phyloP scores from a whole-genome alignment of 805 yeast species.

The Barnettozyma californica region DNA sequence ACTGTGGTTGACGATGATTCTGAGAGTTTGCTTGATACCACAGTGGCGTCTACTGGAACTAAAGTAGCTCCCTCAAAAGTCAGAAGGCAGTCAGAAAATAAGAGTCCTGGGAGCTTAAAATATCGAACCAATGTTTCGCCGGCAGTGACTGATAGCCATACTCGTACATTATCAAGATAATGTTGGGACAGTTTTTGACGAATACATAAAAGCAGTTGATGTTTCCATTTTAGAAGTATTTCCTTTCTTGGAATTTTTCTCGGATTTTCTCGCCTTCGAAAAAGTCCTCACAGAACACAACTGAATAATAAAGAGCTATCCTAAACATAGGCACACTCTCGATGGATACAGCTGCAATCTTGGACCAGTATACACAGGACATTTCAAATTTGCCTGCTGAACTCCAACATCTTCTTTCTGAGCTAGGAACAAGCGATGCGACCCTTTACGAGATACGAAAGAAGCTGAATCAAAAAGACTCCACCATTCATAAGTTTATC shows the following conservation, averaged over 20 bases:
- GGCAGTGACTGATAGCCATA: background rate
- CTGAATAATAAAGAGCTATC: background rate
- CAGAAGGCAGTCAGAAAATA: background rate
- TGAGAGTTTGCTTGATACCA: background rate
- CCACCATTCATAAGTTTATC: slow-evolving; percentile 77
- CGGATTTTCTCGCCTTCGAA: background rate
- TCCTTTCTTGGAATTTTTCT: background rate
- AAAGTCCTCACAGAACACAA: background rate
- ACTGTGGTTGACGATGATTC: background rate
- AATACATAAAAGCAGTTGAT: background rate
- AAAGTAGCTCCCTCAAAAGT: slow-evolving; percentile 5
- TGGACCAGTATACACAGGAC: slow-evolving; percentile 67
- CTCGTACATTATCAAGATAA: background rate
- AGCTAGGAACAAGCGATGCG: slow-evolving; percentile 64
- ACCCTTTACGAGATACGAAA: slow-evolving; percentile 61
- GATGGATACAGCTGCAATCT: slow-evolving; percentile 87
- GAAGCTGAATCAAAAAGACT: slow-evolving; percentile 65
- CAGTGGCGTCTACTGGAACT: slow-evolving; percentile 1
- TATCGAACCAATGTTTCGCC: background rate
- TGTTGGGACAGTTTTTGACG: background rate
- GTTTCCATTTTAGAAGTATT: background rate
- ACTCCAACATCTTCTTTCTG: slow-evolving; percentile 72
- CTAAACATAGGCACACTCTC: background rate
- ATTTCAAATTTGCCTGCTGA: slow-evolving; percentile 86
- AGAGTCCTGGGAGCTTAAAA: background rate